Evolutionary conservation across 2,329 filamentous ascomycete genomes (phyloP).

Genomic region (Diplodia intermedia): DNA sequence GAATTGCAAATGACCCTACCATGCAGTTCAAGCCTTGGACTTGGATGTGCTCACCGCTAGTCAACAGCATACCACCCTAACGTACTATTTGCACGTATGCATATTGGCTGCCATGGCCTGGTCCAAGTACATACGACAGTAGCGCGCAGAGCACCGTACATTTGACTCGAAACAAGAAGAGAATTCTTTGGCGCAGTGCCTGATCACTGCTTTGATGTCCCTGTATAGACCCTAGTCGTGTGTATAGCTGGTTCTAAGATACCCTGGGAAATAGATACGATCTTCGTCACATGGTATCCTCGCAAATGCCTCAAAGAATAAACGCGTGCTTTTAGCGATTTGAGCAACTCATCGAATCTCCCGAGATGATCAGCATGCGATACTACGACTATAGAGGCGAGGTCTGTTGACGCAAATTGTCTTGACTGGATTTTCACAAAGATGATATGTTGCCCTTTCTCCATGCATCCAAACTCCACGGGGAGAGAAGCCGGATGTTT

Average conservation of each 20-base stretch:
- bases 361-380: background rate
- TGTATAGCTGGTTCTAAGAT: background rate
- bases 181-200: background rate
- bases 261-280: background rate
- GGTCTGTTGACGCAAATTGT: too few relatives aligned
- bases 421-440: background rate
- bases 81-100: background rate
- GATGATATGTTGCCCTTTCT: constrained; percentile 63
- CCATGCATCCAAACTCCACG: constrained; percentile 68
- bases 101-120: background rate
- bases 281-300: background rate
- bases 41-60: background rate
- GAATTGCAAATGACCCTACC: too few relatives aligned
- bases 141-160: background rate
- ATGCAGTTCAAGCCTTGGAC: background rate
- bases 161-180: background rate
- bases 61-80: background rate
- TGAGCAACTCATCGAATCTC: background rate
- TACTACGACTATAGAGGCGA: background rate
- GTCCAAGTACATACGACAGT: background rate
- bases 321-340: background rate
- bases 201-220: background rate
- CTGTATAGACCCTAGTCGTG: background rate
- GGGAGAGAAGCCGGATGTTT: constrained; percentile 64
- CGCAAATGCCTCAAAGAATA: background rate